A percentile compares a stretch with the other conserved stretches of the same genome.
These are phyloP conservation scores for Candida ficus DNA, from an alignment of 805 yeast genomes.

Conservation along the genomic window DNA sequence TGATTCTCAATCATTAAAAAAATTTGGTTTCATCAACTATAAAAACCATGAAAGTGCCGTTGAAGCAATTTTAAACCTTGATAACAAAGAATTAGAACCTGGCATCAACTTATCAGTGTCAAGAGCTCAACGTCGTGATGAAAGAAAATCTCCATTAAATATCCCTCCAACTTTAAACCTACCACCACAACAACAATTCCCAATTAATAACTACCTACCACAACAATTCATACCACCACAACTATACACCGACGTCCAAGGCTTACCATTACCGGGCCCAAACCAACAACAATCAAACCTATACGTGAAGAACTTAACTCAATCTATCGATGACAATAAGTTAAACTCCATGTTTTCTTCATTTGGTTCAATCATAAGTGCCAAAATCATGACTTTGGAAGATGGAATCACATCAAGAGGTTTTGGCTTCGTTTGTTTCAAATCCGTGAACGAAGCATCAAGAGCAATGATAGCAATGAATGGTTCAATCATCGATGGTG, in stretches of 20 bases:
- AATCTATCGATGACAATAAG: conserved; percentile 45
- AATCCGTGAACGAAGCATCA: conserved; percentile 54
- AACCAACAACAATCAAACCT: conserved; percentile 61
- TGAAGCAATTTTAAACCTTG: conserved; percentile 40
- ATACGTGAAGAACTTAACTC: conserved; percentile 58
- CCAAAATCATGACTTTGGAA: conserved; percentile 43
- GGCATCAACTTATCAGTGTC: conserved; percentile 31
- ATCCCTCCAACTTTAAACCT: conserved; percentile 4
- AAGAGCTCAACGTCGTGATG: conserved; percentile 41
- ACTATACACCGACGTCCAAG: not conserved
- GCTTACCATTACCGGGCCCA: conserved; percentile 37
- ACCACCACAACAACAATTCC: not conserved
- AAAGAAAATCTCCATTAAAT: conserved; percentile 12
- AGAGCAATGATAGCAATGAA: conserved; percentile 63
- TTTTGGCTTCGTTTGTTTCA: conserved; percentile 74
- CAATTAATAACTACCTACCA: no score
- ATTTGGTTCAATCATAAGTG: conserved; percentile 47
- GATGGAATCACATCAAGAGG: conserved; percentile 48
- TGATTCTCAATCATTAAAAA: conserved; percentile 6
- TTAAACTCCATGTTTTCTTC: conserved; percentile 34
- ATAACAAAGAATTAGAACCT: conserved; percentile 34
- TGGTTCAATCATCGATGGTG: conserved; percentile 48
- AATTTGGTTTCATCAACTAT: conserved; percentile 49
- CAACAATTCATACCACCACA: not conserved
- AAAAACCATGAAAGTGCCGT: conserved; percentile 41